These are phyloP conservation scores for Hemisphaericaspora subhashii DNA, from an alignment of 1,139 yeast genomes.

Conservation along the genomic window DNA sequence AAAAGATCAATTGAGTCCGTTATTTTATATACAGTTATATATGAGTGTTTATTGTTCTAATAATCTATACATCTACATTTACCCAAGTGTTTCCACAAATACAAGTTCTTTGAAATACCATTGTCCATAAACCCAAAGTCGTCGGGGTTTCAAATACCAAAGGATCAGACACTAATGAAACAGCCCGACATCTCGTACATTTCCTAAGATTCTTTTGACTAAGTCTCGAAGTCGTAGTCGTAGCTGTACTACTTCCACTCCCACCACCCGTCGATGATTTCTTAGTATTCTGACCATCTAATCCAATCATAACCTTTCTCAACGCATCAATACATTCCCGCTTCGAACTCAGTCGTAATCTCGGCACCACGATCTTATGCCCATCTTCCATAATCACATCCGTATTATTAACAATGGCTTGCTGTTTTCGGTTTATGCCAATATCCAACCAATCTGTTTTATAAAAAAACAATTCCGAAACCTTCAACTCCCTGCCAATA, in stretches of 20 bases:
- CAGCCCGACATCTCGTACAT: conserved; percentile 70
- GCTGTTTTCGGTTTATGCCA: conserved; percentile 24
- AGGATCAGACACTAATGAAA: conserved; percentile 53
- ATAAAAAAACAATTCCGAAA: conserved; percentile 59
- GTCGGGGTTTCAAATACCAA: conserved; percentile 38
- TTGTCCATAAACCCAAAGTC: conserved; percentile 59
- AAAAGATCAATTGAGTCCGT: neutral
- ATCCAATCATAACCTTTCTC: conserved; percentile 3
- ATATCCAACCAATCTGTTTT: conserved; percentile 71
- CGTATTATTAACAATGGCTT: conserved; percentile 5
- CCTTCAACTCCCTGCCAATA: conserved; percentile 40
- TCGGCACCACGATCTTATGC: conserved; percentile 17
- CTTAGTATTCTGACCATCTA: conserved; percentile 50
- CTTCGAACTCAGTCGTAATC: conserved; percentile 18
- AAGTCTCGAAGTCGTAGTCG: conserved; percentile 1
- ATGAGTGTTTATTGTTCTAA: neutral
- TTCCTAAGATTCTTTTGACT: conserved; percentile 32
- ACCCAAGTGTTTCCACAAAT: conserved; percentile 83
- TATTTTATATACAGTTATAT: no score
- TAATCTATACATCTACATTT: conserved; percentile 16
- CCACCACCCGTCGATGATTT: conserved; percentile 32
- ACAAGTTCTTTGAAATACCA: conserved; percentile 75
- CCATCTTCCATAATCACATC: conserved; percentile 1
- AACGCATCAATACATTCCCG: conserved; percentile 18
- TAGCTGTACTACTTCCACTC: conserved; percentile 7